Base-by-base conservation (phyloP, 2,329 filamentous ascomycete genomes). In the Chrysoporthe austroafricana region DNA sequence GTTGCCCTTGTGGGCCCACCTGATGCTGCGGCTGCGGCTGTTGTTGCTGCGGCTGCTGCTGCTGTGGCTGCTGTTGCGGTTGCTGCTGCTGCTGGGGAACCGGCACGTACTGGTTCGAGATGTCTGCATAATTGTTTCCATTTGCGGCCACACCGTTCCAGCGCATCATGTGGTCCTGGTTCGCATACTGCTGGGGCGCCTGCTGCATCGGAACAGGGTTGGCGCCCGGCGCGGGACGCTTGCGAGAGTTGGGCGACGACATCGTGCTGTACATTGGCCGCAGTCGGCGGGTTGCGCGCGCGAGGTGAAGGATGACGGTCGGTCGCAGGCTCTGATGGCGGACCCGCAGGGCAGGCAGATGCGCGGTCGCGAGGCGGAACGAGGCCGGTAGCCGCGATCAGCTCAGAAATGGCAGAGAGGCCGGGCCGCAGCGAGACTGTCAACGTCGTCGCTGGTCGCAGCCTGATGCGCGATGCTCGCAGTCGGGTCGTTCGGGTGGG, bases 161-260 rank as follows among this genome's bases (percentile, higher is more conserved):
- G 72, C 79, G 77, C 70, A 82, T 74, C 71, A 82, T 79, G 75
- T 82, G 81, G 69, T 82, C 85, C 70, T 80, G 76, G 70, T 83
- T 77, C 60, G 82, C 83, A 67, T 85, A 82, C 50, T 80, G 76
- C 70, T 81, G 81, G 67, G 85, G 85, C 74, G 85, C 79, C 71
- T 81, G 81, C 50, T 83, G 82, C 62, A 82, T 76, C 44, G 88
- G 86, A 32, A 85, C 80, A 13, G 68, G 63, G 48, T 88, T 85
- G 70, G 89, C 82, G 76, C 90, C 91, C 66, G 92, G 90, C 59
- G 92, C 91, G 72, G 90, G 84, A 77, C 92, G 86, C 82, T 96
- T 96, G 78, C 91, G 81, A 26, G 85, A 77, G 71, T 86, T 86
- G 46, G 67, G 65, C 43, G 79, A 75, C 67, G 85, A 82, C 84